A percentile compares a stretch with the other conserved stretches of the same genome.
These are phyloP conservation scores for Periconia macrospinosa DNA, from an alignment of 2,329 filamentous ascomycete species.

Conservation along the genomic window DNA sequence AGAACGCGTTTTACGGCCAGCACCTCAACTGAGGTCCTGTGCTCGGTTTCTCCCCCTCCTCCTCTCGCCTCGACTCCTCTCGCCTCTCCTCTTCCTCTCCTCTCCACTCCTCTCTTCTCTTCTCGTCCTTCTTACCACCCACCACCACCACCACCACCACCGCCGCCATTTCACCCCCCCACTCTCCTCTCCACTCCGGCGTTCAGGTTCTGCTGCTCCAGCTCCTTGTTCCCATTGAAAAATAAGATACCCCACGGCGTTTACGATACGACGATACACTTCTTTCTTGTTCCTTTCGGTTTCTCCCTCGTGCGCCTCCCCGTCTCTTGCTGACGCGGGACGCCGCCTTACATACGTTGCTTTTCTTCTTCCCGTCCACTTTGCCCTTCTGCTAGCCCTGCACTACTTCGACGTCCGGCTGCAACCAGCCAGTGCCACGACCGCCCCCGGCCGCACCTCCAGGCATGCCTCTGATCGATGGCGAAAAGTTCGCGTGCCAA, in stretches of 20 bases:
- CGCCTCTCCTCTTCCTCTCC: too few species aligned
- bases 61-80: too few species aligned
- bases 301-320: neutral
- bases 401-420: conserved; percentile 19
- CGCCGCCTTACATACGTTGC: conserved; percentile 19
- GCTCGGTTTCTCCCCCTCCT: conserved; percentile 35
- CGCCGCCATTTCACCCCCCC: conserved; percentile 17
- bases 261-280: conserved; percentile 1
- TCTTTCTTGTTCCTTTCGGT: conserved; percentile 2
- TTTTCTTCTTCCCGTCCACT: conserved; percentile 2
- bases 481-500: conserved; percentile 97
- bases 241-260: conserved; percentile 38
- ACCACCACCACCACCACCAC: conserved; percentile 6
- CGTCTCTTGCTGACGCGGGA: conserved; percentile 14
- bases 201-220: conserved; percentile 37
- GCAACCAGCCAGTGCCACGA: conserved; percentile 32
- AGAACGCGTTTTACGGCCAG: conserved; percentile 44
- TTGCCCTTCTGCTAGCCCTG: conserved; percentile 5
- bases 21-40: conserved; percentile 40
- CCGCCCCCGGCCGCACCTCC: conserved; percentile 36
- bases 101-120: too few species aligned
- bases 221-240: conserved; percentile 24
- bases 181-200: conserved; percentile 38
- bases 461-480: conserved; percentile 60
- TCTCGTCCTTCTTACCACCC: neutral